Evolutionary conservation across 495 filamentous ascomycete species (phyloP).

Genomic region (Cladorrhinum samala): DNA sequence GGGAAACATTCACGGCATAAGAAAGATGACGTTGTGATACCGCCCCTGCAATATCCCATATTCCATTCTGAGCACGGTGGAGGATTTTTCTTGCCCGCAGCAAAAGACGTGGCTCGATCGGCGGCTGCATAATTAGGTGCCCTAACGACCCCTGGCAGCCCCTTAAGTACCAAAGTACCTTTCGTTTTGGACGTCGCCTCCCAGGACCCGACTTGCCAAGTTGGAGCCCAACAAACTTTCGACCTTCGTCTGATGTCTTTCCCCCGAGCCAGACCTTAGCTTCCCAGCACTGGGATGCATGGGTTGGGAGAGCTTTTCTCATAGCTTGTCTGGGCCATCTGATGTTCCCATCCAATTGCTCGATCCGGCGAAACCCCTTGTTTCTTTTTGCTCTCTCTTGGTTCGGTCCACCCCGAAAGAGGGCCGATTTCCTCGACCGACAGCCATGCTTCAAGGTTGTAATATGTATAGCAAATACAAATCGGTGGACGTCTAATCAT

Average conservation of each 20-base stretch:
- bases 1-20: background rate
- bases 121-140: background rate
- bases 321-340: slow-evolving; percentile 25
- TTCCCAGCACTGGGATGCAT: background rate
- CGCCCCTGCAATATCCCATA: background rate
- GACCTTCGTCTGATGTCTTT: background rate
- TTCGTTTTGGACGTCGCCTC: background rate
- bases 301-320: background rate
- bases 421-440: slow-evolving; percentile 2
- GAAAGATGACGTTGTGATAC: background rate
- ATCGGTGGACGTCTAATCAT: too few relatives aligned
- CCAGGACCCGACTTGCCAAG: background rate
- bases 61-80: background rate
- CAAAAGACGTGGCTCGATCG: background rate
- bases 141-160: too few relatives aligned
- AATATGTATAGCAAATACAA: background rate
- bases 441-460: background rate
- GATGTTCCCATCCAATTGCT: slow-evolving; percentile 19
- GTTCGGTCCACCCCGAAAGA: slow-evolving; percentile 7
- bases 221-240: background rate
- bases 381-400: slow-evolving; percentile 9
- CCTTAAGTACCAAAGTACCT: background rate
- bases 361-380: slow-evolving; percentile 15
- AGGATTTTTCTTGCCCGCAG: too few relatives aligned
- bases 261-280: background rate